Evolutionary conservation across 306 rosid species (phyloP).

Genomic region (Dryas drummondii): DNA sequence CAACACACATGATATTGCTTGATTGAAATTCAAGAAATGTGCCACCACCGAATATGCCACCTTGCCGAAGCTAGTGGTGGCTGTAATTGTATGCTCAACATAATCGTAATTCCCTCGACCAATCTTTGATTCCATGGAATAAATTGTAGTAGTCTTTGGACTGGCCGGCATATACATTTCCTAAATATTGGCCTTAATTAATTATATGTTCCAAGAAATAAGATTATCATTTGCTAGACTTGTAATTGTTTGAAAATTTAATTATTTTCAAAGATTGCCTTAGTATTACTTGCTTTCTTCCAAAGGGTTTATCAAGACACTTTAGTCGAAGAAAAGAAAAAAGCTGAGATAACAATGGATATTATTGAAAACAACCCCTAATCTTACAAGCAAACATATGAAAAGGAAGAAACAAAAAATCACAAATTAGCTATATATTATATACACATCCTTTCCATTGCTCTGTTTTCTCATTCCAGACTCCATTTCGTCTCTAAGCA

Average conservation of each 20-base stretch:
- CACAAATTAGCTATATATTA: background rate
- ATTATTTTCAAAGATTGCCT: background rate
- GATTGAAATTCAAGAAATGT: too few relatives aligned
- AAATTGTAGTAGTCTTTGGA: too few relatives aligned
- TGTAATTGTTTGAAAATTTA: background rate
- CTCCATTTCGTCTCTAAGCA: too few relatives aligned
- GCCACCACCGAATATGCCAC: slow-evolving; percentile 39
- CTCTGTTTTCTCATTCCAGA: background rate
- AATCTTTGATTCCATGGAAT: too few relatives aligned
- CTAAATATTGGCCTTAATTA: background rate
- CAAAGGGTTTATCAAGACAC: background rate
- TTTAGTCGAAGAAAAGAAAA: background rate
- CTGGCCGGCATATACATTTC: too few relatives aligned
- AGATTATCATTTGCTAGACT: background rate
- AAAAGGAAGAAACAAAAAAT: background rate
- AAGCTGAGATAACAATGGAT: too few relatives aligned
- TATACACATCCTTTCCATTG: background rate
- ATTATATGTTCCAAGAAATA: background rate
- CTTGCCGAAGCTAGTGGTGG: slow-evolving; percentile 14
- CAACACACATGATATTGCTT: too few relatives aligned
- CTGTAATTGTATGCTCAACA: too few relatives aligned
- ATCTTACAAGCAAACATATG: background rate
- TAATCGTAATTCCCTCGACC: too few relatives aligned
- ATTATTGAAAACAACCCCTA: too few relatives aligned
- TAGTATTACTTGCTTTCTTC: too few relatives aligned